These are phyloP conservation scores for Ascocoryne sarcoides DNA, from an alignment of 2,329 filamentous ascomycete genomes.

Conservation along the genomic window DNA sequence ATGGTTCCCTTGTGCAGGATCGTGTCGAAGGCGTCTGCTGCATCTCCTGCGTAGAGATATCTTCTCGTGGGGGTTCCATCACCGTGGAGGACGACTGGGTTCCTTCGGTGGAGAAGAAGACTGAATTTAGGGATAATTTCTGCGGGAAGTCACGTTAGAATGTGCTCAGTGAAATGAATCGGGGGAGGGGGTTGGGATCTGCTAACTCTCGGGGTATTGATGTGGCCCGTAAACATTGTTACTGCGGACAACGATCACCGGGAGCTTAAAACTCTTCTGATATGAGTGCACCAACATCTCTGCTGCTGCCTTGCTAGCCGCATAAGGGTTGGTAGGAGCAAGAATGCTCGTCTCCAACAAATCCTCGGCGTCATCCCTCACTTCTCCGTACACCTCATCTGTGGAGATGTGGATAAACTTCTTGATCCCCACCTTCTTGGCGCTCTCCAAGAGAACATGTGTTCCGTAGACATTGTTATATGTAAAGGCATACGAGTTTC, in stretches of 20 bases:
- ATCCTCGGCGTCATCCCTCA: conserved; percentile 62
- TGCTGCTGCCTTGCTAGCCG: conserved; percentile 71
- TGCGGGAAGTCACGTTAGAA: conserved; percentile 32
- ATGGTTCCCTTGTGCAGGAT: conserved; percentile 69
- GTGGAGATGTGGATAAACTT: conserved; percentile 78
- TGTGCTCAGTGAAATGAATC: background rate
- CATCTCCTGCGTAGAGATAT: conserved; percentile 72
- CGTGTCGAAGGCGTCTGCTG: conserved; percentile 73
- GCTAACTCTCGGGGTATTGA: conserved; percentile 73
- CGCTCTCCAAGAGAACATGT: conserved; percentile 72
- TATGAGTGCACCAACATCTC: conserved; percentile 88
- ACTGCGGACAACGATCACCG: conserved; percentile 69
- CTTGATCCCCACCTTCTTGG: conserved; percentile 60
- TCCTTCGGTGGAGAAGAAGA: conserved; percentile 56
- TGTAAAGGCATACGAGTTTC: conserved; percentile 74
- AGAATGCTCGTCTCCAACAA: conserved; percentile 65
- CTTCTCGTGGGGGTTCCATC: conserved; percentile 65
- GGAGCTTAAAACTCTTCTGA: conserved; percentile 72
- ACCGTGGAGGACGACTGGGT: conserved; percentile 66
- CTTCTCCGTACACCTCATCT: conserved; percentile 79
- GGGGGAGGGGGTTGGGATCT: background rate
- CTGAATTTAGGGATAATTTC: conserved; percentile 81
- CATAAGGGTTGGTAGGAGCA: conserved; percentile 74
- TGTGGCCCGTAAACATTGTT: conserved; percentile 85
- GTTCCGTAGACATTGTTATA: conserved; percentile 77